Evolutionary conservation across 2,329 filamentous ascomycete genomes (phyloP).

Genomic region (Xylariaceae sp.): DNA sequence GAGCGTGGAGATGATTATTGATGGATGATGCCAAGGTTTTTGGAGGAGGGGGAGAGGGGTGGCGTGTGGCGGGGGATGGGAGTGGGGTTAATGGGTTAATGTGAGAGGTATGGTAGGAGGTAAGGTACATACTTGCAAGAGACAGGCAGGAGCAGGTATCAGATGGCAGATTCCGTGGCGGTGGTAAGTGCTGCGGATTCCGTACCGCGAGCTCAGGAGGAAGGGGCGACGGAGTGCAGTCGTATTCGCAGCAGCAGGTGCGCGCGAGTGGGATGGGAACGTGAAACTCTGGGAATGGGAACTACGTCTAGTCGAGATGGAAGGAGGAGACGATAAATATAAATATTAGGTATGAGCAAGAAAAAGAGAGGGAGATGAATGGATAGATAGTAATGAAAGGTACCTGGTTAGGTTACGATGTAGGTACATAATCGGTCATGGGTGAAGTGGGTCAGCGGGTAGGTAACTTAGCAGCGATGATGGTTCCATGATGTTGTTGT

Average conservation of each 20-base stretch:
- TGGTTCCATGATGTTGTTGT: neutral
- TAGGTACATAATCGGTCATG: neutral
- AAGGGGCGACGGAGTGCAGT: too few species aligned
- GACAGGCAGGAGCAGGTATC: neutral
- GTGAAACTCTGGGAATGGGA: too few species aligned
- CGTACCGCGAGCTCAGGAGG: too few species aligned
- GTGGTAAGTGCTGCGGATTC: too few species aligned
- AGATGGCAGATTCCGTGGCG: too few species aligned
- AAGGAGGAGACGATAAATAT: neutral
- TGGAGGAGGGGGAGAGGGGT: neutral
- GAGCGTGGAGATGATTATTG: neutral
- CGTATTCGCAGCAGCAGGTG: too few species aligned
- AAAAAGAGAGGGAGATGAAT: neutral
- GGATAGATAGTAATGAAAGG: neutral
- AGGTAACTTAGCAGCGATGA: slow-evolving; percentile 2
- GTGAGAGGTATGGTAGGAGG: neutral
- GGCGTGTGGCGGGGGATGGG: neutral
- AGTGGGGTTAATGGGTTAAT: neutral
- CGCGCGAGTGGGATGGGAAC: too few species aligned
- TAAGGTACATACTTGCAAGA: neutral
- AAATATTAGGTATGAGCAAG: neutral
- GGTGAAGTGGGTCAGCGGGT: neutral
- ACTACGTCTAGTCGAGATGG: neutral
- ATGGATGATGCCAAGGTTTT: neutral
- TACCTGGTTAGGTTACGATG: neutral